Evolutionary conservation across 1,284 basidiomycete species (phyloP).

Genomic region (Ceratobasidium sp.): DNA sequence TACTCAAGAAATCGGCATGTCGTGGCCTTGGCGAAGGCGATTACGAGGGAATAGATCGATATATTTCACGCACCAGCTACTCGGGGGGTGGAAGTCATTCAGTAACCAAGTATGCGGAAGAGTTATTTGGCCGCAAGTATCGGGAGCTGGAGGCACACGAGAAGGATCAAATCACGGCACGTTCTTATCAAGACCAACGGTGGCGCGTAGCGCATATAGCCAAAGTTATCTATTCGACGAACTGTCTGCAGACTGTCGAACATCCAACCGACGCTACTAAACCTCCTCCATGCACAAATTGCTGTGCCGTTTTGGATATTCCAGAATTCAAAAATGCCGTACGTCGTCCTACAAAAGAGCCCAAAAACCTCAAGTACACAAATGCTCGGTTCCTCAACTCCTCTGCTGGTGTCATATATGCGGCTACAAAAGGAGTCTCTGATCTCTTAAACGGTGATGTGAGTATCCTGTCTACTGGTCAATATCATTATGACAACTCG

Average conservation of each 20-base stretch:
- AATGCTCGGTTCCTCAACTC: neutral
- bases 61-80: neutral
- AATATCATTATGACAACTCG: neutral
- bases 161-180: neutral
- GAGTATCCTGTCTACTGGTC: neutral
- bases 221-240: neutral
- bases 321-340: conserved; percentile 1
- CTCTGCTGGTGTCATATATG: neutral
- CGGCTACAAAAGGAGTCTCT: neutral
- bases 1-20: neutral
- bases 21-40: neutral
- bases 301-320: neutral
- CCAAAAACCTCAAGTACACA: neutral
- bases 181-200: neutral
- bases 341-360: neutral
- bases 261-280: neutral
- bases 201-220: neutral
- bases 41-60: neutral
- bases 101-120: neutral
- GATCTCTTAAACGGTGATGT: neutral
- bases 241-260: neutral
- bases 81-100: neutral
- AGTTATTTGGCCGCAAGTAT: neutral
- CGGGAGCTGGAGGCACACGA: neutral
- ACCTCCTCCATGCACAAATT: neutral